These are phyloP conservation scores for Musa acuminata DNA, from an alignment of 176 grass and related monocot genomes.

Conservation along the genomic window DNA sequence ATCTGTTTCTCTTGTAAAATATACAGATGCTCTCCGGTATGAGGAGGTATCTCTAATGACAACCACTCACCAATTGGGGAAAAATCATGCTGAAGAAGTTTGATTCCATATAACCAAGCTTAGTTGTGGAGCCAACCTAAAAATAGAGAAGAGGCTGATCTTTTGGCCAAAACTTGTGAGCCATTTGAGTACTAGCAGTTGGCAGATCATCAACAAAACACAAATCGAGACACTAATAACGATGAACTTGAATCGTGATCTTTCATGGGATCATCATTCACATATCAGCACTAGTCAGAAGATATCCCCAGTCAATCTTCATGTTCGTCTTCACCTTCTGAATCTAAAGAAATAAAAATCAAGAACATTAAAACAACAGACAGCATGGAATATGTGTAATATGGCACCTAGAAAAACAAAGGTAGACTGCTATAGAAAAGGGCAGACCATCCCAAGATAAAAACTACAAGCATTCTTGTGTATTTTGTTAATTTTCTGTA, in stretches of 20 bases:
- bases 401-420: neutral
- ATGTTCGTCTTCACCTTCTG: slow-evolving; percentile 54
- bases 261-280: neutral
- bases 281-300: neutral
- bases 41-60: neutral
- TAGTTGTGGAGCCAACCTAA: neutral
- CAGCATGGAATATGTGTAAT: slow-evolving; percentile 6
- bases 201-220: neutral
- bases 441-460: too few species aligned
- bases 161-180: neutral
- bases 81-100: neutral
- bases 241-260: neutral
- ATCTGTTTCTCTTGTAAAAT: neutral
- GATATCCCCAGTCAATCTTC: slow-evolving; percentile 29
- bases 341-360: slow-evolving; percentile 35
- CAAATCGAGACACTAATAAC: neutral
- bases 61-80: neutral
- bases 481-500: too few species aligned
- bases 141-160: neutral
- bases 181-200: neutral
- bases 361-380: slow-evolving; percentile 18
- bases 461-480: too few species aligned
- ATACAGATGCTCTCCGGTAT: neutral
- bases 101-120: neutral
- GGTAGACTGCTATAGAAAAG: neutral